phyloP scores from a whole-genome alignment of 306 rosid genomes.

The Ormosia semicastrata region DNA sequence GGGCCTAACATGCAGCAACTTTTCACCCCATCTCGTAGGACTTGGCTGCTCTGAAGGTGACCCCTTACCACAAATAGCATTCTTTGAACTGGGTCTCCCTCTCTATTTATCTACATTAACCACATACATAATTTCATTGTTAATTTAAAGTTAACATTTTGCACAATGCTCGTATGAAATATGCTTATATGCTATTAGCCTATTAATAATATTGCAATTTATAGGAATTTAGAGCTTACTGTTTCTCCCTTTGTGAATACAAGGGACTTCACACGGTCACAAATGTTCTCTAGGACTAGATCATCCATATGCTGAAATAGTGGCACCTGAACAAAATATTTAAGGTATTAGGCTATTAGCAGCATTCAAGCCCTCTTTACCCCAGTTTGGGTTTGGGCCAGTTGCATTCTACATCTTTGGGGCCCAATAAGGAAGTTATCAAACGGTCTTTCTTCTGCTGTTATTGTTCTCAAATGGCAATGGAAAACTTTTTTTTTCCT shows the following conservation, averaged over 20 bases:
- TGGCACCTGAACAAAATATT: conserved; percentile 59
- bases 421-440: neutral
- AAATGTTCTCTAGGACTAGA: conserved; percentile 82
- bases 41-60: conserved; percentile 89
- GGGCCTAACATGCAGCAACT: conserved; percentile 97
- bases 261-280: conserved; percentile 94
- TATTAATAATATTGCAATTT: neutral
- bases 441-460: neutral
- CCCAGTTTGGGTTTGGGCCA: neutral
- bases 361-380: neutral
- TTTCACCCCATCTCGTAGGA: conserved; percentile 78
- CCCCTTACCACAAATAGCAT: conserved; percentile 94
- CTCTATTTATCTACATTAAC: conserved; percentile 58
- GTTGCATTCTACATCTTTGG: neutral
- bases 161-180: neutral
- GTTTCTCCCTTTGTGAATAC: conserved; percentile 93
- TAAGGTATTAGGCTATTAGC: neutral
- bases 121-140: neutral
- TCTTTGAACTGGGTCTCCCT: conserved; percentile 93
- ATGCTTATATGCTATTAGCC: neutral
- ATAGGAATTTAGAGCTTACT: conserved; percentile 39
- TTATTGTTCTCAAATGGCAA: neutral
- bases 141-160: neutral
- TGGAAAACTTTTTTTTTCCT: neutral
- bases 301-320: conserved; percentile 94